Evolutionary conservation across 192 early-diverging fungal genomes (phyloP).

Genomic region (Linnemannia schmuckeri): DNA sequence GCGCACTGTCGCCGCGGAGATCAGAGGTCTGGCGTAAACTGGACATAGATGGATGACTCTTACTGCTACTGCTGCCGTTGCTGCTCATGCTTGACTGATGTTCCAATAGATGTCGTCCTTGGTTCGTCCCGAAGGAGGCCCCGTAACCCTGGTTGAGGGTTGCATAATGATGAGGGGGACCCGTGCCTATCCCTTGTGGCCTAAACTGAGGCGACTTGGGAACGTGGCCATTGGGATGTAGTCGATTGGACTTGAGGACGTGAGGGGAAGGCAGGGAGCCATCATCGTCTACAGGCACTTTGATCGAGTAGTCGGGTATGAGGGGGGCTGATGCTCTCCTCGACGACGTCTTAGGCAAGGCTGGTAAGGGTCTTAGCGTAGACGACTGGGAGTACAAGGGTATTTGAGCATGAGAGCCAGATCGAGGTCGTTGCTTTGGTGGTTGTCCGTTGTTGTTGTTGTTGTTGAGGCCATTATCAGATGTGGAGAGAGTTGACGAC

Average conservation of each 20-base stretch:
- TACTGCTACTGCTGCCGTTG: constrained; percentile 17
- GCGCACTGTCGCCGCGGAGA: background rate
- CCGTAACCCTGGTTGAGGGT: background rate
- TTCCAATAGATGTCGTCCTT: constrained; percentile 9
- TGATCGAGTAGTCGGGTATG: constrained; percentile 23
- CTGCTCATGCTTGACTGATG: constrained; percentile 35
- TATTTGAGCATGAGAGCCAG: constrained; percentile 23
- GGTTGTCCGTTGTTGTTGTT: background rate
- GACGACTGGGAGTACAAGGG: background rate
- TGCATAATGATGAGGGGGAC: background rate
- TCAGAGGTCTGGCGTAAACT: constrained; percentile 15
- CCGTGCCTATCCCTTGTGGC: background rate
- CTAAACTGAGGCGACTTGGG: constrained; percentile 18
- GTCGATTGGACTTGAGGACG: constrained; percentile 1
- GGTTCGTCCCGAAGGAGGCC: background rate
- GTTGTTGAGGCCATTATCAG: background rate
- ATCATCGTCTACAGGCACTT: constrained; percentile 35
- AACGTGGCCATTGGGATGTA: constrained; percentile 19
- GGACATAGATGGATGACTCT: background rate
- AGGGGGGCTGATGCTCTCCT: background rate
- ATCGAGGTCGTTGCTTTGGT: constrained; percentile 12
- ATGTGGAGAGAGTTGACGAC: constrained; percentile 6
- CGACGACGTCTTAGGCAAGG: constrained; percentile 4
- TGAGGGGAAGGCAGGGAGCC: background rate
- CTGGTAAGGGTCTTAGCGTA: constrained; percentile 19